A percentile compares a stretch with the other conserved stretches of the same genome.
phyloP scores from a whole-genome alignment of 805 yeast genomes.

The Candida khao-thaluensis region DNA sequence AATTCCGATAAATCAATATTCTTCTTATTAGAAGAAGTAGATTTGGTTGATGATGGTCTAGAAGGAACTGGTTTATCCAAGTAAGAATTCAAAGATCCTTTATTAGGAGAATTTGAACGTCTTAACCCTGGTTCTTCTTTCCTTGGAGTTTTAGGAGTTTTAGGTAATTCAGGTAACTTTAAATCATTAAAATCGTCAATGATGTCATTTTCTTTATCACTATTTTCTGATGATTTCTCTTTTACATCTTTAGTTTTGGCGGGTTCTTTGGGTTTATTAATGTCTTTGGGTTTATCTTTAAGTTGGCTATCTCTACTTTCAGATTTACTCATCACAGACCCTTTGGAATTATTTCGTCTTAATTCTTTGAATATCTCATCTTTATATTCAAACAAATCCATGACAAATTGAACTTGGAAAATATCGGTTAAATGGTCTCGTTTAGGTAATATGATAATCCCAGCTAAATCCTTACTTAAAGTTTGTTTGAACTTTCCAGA shows the following conservation, averaged over 20 bases:
- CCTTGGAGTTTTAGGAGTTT: conserved; percentile 15
- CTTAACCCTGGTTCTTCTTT: conserved; percentile 22
- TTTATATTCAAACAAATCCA: conserved; percentile 60
- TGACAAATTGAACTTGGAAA: conserved; percentile 56
- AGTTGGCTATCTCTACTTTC: too few species aligned
- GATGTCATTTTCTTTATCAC: background rate
- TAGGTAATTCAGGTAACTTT: conserved; percentile 6
- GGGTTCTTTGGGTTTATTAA: conserved; percentile 1
- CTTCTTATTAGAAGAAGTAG: conserved; percentile 14
- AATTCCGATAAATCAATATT: conserved; percentile 26
- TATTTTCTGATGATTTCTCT: conserved; percentile 2
- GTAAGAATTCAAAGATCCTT: conserved; percentile 27
- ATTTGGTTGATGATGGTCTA: background rate
- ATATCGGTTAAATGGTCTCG: conserved; percentile 47
- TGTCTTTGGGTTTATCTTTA: background rate
- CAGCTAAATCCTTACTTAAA: conserved; percentile 60
- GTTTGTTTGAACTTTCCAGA: conserved; percentile 39
- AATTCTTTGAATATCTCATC: conserved; percentile 66
- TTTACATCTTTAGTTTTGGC: background rate
- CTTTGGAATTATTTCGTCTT: conserved; percentile 33
- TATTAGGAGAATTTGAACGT: conserved; percentile 41
- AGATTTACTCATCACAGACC: background rate
- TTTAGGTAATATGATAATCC: conserved; percentile 14
- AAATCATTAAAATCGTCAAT: background rate
- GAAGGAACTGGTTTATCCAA: conserved; percentile 15